These are phyloP conservation scores for Ceratonia siliqua DNA, from an alignment of 306 rosid species.

Conservation along the genomic window DNA sequence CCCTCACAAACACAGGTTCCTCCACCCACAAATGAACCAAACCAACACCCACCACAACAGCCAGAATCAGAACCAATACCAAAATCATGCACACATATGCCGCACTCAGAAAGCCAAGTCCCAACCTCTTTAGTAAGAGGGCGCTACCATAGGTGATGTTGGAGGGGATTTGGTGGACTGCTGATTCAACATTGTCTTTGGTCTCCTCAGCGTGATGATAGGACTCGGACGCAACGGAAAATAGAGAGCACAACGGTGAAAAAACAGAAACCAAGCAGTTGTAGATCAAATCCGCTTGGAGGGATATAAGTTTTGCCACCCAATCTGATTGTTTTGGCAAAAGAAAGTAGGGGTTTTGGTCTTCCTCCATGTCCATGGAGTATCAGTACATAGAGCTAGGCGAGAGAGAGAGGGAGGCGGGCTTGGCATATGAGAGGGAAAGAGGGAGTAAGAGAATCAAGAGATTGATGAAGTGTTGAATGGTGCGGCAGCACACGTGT, in stretches of 20 bases:
- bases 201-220: constrained; percentile 50
- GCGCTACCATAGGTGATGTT: constrained; percentile 25
- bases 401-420: no score
- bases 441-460: neutral
- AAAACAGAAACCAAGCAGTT: constrained; percentile 41
- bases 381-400: no score
- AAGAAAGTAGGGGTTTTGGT: neutral
- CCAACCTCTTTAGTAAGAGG: constrained; percentile 49
- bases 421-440: neutral
- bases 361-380: constrained; percentile 37
- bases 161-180: constrained; percentile 41
- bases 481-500: constrained; percentile 46
- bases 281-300: constrained; percentile 56
- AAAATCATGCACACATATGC: constrained; percentile 58
- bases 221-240: constrained; percentile 47
- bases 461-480: neutral
- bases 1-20: constrained; percentile 61
- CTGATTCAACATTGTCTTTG: constrained; percentile 43
- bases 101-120: constrained; percentile 55
- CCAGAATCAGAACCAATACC: constrained; percentile 44
- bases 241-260: constrained; percentile 43
- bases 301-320: constrained; percentile 41
- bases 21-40: constrained; percentile 65
- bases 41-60: constrained; percentile 49
- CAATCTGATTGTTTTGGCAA: constrained; percentile 47